Conservation (phyloP, 768 basidiomycete species). For the Kwoniella sp. region DNA sequence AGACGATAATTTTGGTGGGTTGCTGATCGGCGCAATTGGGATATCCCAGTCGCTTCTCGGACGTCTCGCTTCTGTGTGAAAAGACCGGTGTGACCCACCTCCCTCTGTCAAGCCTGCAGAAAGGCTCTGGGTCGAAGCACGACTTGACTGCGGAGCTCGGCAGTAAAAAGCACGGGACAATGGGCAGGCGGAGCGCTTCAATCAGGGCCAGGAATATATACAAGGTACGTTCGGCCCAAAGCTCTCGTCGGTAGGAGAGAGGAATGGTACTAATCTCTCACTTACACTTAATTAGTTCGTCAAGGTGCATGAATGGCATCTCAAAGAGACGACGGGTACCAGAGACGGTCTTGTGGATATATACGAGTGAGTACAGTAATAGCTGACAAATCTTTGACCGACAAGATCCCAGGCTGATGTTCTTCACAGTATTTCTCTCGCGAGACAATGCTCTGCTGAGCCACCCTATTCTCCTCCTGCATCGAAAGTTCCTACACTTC, state of each 20-base stretch:
- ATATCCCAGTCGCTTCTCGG: constrained; percentile 71
- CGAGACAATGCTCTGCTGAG: constrained; percentile 17
- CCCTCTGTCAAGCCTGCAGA: constrained; percentile 39
- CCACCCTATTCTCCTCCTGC: constrained; percentile 3
- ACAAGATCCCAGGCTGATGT: too few species aligned
- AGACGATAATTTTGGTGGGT: too few species aligned
- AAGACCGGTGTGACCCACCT: constrained; percentile 78
- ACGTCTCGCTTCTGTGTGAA: constrained; percentile 89
- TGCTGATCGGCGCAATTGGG: not conserved
- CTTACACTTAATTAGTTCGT: constrained; percentile 62
- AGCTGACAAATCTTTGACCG: too few species aligned
- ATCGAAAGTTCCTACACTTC: constrained; percentile 9
- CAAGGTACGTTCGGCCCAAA: constrained; percentile 57
- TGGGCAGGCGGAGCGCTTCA: constrained; percentile 72
- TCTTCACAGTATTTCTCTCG: constrained; percentile 28
- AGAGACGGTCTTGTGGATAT: constrained; percentile 27
- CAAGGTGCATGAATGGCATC: constrained; percentile 64
- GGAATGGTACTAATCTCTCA: too few species aligned
- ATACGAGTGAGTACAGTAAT: constrained; percentile 17
- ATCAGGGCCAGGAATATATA: constrained; percentile 88
- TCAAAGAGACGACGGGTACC: constrained; percentile 16
- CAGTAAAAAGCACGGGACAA: constrained; percentile 66
- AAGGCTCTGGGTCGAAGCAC: constrained; percentile 15
- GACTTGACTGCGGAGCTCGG: constrained; percentile 71
- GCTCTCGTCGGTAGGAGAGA: too few species aligned